phyloP scores from a whole-genome alignment of 352 stramenopile species.

The Phytophthora pluvialis region DNA sequence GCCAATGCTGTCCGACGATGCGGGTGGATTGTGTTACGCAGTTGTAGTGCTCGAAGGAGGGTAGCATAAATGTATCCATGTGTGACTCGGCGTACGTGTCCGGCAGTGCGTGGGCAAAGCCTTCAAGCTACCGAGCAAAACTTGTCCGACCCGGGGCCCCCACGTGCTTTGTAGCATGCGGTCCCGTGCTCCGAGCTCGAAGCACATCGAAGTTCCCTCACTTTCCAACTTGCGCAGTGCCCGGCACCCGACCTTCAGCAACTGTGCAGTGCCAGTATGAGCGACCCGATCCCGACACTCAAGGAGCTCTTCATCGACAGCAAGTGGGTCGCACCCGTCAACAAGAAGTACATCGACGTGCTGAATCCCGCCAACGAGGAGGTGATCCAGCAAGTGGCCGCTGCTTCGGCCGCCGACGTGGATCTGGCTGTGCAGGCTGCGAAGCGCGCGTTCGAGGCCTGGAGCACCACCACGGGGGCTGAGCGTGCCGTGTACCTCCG shows the following conservation, averaged over 20 bases:
- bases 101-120: conserved; percentile 2
- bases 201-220: conserved; percentile 16
- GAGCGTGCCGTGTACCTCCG: conserved; percentile 40
- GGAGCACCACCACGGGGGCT: conserved; percentile 50
- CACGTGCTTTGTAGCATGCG: no score
- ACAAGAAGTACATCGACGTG: conserved; percentile 33
- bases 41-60: not conserved
- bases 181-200: not conserved
- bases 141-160: conserved; percentile 8
- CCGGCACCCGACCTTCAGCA: conserved; percentile 7
- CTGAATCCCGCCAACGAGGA: conserved; percentile 63
- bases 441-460: conserved; percentile 48
- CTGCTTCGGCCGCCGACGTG: conserved; percentile 49
- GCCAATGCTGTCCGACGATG: not conserved
- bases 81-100: conserved; percentile 13
- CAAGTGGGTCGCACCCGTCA: conserved; percentile 53
- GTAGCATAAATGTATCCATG: conserved; percentile 3
- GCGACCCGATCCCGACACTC: conserved; percentile 44
- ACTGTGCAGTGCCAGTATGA: conserved; percentile 21
- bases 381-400: conserved; percentile 60
- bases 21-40: conserved; percentile 10
- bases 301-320: conserved; percentile 71
- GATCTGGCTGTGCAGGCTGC: conserved; percentile 58
- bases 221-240: conserved; percentile 11
- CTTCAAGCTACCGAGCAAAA: not conserved